Evolutionary conservation across 1,284 basidiomycete genomes (phyloP), one percentile per base, ranked within the genome.

Genomic region (Melanopsichium pennsylvanicum): DNA sequence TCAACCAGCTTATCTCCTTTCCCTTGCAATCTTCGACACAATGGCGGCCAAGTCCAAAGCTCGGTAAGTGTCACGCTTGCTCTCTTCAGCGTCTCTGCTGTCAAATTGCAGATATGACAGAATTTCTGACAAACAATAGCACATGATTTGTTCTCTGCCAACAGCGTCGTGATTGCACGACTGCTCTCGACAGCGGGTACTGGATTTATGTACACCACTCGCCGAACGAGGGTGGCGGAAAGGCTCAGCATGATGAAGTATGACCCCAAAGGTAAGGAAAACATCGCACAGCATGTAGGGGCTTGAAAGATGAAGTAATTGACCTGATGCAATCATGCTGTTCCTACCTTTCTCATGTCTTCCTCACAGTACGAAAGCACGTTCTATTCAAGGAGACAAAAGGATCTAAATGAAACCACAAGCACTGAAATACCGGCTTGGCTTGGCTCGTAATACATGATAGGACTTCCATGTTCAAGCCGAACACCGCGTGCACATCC

Each of bases 41-140:
- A 79, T 79, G 76, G 76, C 75, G 37, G 75, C 45, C 57, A 79
- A 77, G 57, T 71, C 73, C 19, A 79, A 79, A 59, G 70, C 76
- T 36, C 67, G 76, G 76, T 78, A 51, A 50, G 73, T 8, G 8
- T 26, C 31, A 29, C 27, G 27, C 27, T 8, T 29, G 7, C 27
- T n/a, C n/a, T n/a, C n/a, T n/a, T n/a, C n/a, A n/a, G n/a, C n/a
- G n/a, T n/a, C n/a, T n/a, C n/a, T n/a, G n/a, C n/a, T n/a, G n/a
- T n/a, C n/a, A n/a, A n/a, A n/a, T n/a, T n/a, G n/a, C n/a, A n/a
- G n/a, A 19, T 6, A 42, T 5, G 10, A 18, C n/a, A 19, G 12
- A 23, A 15, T 13, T 34, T 22, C 29, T 48, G 35, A 48, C 36
- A 2, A 32, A 27, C n/a, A 25, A 23, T 39, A 21, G 2, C 26